phyloP scores from a whole-genome alignment of 2,329 filamentous ascomycete species.

The Seiridium unicorne region DNA sequence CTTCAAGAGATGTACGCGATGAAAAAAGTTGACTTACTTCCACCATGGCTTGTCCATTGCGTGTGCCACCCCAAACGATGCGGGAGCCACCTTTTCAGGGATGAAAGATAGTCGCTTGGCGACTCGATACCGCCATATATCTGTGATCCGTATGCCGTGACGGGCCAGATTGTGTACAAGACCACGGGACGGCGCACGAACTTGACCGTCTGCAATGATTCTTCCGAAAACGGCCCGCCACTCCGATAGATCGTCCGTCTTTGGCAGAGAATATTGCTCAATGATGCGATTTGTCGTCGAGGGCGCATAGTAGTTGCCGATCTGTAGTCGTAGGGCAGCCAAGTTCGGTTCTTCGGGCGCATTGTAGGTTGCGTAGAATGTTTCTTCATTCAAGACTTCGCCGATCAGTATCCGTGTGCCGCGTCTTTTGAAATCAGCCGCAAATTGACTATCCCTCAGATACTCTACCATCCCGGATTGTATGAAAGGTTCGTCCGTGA shows the following conservation, averaged over 20 bases:
- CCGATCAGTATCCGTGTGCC: constrained; percentile 37
- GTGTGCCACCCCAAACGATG: constrained; percentile 31
- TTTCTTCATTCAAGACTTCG: constrained; percentile 42
- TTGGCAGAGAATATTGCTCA: constrained; percentile 32
- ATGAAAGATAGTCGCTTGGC: constrained; percentile 41
- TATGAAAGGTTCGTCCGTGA: constrained; percentile 40
- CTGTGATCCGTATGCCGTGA: constrained; percentile 29
- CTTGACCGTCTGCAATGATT: constrained; percentile 39
- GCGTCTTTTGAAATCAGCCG: constrained; percentile 32
- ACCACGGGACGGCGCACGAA: constrained; percentile 33
- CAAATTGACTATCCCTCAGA: constrained; percentile 32
- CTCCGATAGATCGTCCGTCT: constrained; percentile 23
- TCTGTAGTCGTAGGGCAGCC: constrained; percentile 33
- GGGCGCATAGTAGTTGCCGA: constrained; percentile 42
- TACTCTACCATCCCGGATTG: constrained; percentile 35
- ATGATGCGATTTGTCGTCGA: constrained; percentile 33
- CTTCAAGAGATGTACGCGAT: not conserved
- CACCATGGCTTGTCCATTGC: constrained; percentile 41
- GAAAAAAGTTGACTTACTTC: constrained; percentile 31
- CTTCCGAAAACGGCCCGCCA: constrained; percentile 37
- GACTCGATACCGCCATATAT: constrained; percentile 42
- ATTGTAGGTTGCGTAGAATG: constrained; percentile 39
- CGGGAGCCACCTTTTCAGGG: constrained; percentile 33
- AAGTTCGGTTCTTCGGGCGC: constrained; percentile 28
- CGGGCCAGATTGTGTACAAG: constrained; percentile 26